Evolutionary conservation across 768 basidiomycete genomes (phyloP).

Genomic region (Amanita brunnescens): DNA sequence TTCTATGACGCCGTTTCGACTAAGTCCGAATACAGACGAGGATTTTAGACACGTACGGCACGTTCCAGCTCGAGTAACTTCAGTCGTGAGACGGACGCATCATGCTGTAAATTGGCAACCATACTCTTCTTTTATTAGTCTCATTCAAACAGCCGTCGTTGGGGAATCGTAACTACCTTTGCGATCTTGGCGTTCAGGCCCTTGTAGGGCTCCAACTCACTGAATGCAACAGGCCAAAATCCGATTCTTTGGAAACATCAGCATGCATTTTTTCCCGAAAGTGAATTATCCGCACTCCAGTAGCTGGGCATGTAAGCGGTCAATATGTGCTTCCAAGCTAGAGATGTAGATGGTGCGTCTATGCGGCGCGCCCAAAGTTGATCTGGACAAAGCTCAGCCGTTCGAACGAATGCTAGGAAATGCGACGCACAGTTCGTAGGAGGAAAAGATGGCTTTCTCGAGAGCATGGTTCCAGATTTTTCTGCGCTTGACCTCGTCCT

Average conservation of each 20-base stretch:
- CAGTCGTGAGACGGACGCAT: conserved; percentile 47
- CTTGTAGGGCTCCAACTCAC: conserved; percentile 51
- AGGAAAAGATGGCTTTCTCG: conserved; percentile 61
- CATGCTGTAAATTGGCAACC: conserved; percentile 63
- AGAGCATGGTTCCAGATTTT: conserved; percentile 74
- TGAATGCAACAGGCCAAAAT: conserved; percentile 47
- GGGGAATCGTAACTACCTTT: conserved; percentile 45
- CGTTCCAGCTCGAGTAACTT: conserved; percentile 64
- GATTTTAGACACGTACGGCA: conserved; percentile 39
- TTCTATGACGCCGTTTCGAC: conserved; percentile 1
- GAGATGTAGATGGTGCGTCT: conserved; percentile 65
- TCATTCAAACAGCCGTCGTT: neutral
- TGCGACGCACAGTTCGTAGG: conserved; percentile 52
- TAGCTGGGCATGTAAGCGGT: conserved; percentile 54
- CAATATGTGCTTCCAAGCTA: conserved; percentile 66
- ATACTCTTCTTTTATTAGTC: conserved; percentile 42
- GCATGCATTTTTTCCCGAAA: neutral
- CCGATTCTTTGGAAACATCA: conserved; percentile 24
- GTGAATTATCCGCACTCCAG: conserved; percentile 22
- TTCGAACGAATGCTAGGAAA: neutral
- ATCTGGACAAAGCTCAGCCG: conserved; percentile 26
- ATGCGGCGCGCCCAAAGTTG: conserved; percentile 57
- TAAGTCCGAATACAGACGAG: neutral
- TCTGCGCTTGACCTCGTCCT: conserved; percentile 54
- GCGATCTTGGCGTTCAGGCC: conserved; percentile 73